Percentiles rank a stretch among this genome's conserved stretches.
Conservation (phyloP, 345 rosid genomes). For the Euphorbia peplus region DNA sequence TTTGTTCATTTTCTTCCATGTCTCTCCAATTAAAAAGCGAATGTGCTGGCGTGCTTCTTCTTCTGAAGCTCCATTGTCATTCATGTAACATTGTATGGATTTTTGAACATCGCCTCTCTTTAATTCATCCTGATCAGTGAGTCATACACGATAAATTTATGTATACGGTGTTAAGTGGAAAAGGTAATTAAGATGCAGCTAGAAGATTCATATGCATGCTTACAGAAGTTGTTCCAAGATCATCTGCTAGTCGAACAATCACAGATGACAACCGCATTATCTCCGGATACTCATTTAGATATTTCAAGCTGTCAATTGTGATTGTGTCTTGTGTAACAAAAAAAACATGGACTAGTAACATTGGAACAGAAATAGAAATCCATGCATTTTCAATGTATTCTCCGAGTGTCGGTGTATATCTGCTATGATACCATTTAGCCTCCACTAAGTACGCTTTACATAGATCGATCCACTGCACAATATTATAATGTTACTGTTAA, state of each 20-base stretch:
- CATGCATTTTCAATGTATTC: conserved; percentile 22
- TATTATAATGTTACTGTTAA: background rate
- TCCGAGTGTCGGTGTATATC: conserved; percentile 17
- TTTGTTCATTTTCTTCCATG: conserved; percentile 27
- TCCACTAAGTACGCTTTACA: background rate
- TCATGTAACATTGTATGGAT: conserved; percentile 26
- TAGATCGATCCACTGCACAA: background rate
- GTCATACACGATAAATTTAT: too few relatives aligned
- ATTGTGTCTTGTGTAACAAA: background rate
- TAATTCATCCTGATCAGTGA: too few relatives aligned
- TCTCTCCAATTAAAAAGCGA: conserved; percentile 1
- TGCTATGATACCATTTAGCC: conserved; percentile 4
- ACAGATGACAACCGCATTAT: background rate
- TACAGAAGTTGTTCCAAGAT: conserved; percentile 23
- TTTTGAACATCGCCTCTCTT: conserved; percentile 28
- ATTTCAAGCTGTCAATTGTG: background rate
- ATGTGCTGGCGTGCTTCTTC: conserved; percentile 6
- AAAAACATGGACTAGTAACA: background rate
- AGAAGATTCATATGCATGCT: background rate
- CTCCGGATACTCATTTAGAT: background rate
- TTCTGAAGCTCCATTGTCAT: conserved; percentile 20
- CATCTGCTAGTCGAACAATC: conserved; percentile 10
- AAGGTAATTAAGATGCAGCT: too few relatives aligned
- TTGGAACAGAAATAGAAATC: conserved; percentile 12
- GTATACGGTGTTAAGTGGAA: background rate